A percentile compares a stretch with the other conserved stretches of the same genome.
phyloP scores from a whole-genome alignment of 2,329 filamentous ascomycete genomes.

The Penicillium sp. region DNA sequence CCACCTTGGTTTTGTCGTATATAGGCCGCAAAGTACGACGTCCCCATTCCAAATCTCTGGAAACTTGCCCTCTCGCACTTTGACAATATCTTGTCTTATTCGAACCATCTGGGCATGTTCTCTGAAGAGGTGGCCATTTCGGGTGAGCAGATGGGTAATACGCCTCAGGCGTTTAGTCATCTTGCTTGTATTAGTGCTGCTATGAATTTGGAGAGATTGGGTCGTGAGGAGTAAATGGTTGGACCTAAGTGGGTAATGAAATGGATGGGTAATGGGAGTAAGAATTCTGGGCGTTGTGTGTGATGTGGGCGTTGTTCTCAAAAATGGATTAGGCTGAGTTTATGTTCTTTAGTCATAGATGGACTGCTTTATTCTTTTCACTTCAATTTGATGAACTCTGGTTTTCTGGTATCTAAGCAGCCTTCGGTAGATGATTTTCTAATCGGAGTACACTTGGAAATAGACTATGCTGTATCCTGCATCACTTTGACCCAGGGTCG shows the following conservation, averaged over 20 bases:
- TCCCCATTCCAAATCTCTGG: slow-evolving; percentile 42
- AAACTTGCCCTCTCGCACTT: slow-evolving; percentile 69
- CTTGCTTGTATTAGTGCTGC: slow-evolving; percentile 76
- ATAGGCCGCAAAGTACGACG: slow-evolving; percentile 40
- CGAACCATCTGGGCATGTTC: slow-evolving; percentile 79
- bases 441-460: too few species aligned
- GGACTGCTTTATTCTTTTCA: background rate
- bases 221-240: slow-evolving; percentile 13
- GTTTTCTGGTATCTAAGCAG: background rate
- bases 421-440: too few species aligned
- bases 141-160: slow-evolving; percentile 80
- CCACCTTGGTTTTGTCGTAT: background rate
- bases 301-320: background rate
- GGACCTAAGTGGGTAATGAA: too few species aligned
- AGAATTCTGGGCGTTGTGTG: background rate
- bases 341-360: background rate
- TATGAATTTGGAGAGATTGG: slow-evolving; percentile 70
- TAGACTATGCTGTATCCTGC: too few species aligned
- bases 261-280: background rate
- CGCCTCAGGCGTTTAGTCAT: slow-evolving; percentile 79
- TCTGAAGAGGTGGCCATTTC: slow-evolving; percentile 77
- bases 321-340: background rate
- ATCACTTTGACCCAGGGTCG: too few species aligned
- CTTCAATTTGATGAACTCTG: background rate
- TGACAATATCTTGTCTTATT: slow-evolving; percentile 77